Conservation (phyloP, 2,329 filamentous ascomycete species). For the Diaporthe caulivora region DNA sequence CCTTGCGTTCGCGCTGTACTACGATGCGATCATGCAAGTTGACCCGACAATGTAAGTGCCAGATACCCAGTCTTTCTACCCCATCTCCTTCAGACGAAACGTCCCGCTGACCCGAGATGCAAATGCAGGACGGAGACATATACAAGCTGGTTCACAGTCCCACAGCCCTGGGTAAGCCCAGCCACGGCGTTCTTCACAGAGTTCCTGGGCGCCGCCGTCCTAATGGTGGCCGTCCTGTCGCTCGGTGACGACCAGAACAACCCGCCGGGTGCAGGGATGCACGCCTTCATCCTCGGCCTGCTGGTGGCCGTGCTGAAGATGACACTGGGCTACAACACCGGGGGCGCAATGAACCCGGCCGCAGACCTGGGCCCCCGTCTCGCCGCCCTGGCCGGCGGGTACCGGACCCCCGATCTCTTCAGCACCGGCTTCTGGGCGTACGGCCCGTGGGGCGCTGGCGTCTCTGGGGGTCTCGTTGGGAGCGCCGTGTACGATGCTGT, state of each 20-base stretch:
- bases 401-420: slow-evolving; percentile 46
- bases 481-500: slow-evolving; percentile 49
- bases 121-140: slow-evolving; percentile 42
- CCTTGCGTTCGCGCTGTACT: slow-evolving; percentile 49
- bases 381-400: slow-evolving; percentile 49
- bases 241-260: slow-evolving; percentile 54
- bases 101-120: neutral
- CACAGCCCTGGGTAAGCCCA: slow-evolving; percentile 45
- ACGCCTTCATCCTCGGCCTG: slow-evolving; percentile 52
- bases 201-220: slow-evolving; percentile 50
- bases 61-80: neutral
- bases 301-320: slow-evolving; percentile 52
- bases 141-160: slow-evolving; percentile 51
- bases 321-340: slow-evolving; percentile 52
- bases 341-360: slow-evolving; percentile 53
- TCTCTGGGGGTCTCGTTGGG: slow-evolving; percentile 47
- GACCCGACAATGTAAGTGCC: slow-evolving; percentile 46
- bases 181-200: slow-evolving; percentile 51
- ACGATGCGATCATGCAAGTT: slow-evolving; percentile 47
- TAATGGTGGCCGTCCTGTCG: slow-evolving; percentile 53
- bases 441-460: slow-evolving; percentile 46
- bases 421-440: slow-evolving; percentile 49
- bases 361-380: slow-evolving; percentile 53
- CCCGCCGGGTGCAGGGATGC: slow-evolving; percentile 52
- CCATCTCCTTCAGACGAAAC: neutral